Conservation (phyloP, 495 filamentous ascomycete species). For the Tuber magnatum region DNA sequence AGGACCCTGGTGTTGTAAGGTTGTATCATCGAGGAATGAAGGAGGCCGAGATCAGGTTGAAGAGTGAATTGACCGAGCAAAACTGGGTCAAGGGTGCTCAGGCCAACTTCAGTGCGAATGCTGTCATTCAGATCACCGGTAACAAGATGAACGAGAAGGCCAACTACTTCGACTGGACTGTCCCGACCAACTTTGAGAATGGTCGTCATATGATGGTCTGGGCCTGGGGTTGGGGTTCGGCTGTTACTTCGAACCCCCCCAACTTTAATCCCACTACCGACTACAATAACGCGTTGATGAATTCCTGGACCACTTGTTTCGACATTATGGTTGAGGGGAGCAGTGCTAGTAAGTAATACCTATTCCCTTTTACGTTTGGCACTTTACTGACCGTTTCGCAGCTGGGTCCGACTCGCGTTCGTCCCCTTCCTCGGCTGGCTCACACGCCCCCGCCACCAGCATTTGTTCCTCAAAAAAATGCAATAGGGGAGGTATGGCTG, state of each 20-base stretch:
- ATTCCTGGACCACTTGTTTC: constrained; percentile 33
- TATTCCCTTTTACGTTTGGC: background rate
- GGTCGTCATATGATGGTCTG: constrained; percentile 38
- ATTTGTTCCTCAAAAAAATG: constrained; percentile 26
- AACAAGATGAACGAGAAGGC: constrained; percentile 35
- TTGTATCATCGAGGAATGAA: constrained; percentile 36
- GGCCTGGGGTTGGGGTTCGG: constrained; percentile 28
- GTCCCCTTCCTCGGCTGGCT: background rate
- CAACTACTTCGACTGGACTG: constrained; percentile 29
- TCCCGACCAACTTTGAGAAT: constrained; percentile 27
- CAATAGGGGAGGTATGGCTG: constrained; percentile 26
- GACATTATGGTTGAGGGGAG: constrained; percentile 24
- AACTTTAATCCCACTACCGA: constrained; percentile 8
- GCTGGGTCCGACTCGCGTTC: background rate
- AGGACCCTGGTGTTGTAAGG: constrained; percentile 38
- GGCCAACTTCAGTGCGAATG: constrained; percentile 34
- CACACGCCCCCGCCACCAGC: background rate
- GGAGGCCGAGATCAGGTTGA: constrained; percentile 28
- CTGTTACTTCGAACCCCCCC: constrained; percentile 13
- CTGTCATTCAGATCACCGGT: constrained; percentile 9
- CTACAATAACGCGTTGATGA: constrained; percentile 21
- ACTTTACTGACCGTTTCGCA: constrained; percentile 7
- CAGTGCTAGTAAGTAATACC: constrained; percentile 18
- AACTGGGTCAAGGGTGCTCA: constrained; percentile 37
- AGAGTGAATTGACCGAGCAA: constrained; percentile 25